phyloP scores from a whole-genome alignment of 202 grass and related monocot species.

The Carex sylvatica region DNA sequence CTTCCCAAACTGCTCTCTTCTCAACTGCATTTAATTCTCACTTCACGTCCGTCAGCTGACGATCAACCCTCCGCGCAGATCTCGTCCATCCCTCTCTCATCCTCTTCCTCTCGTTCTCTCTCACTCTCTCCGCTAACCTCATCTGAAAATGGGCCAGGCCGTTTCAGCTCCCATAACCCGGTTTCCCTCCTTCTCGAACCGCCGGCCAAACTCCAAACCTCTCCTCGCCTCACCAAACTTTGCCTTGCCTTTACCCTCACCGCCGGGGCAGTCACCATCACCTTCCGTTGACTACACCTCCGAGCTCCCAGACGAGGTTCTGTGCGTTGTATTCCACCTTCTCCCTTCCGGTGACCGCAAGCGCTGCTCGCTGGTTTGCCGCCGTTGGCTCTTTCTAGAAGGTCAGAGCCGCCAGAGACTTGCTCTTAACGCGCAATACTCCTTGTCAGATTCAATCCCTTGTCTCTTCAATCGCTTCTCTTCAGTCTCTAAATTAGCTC shows the following conservation, averaged over 20 bases:
- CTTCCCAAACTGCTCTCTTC: background rate
- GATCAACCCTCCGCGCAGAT: background rate
- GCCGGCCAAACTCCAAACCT: conserved; percentile 11
- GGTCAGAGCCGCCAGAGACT: conserved; percentile 64
- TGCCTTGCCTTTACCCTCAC: background rate
- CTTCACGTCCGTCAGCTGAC: conserved; percentile 3
- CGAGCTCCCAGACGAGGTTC: conserved; percentile 72
- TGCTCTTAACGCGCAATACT: conserved; percentile 54
- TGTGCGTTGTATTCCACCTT: conserved; percentile 46
- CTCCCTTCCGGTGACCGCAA: conserved; percentile 75
- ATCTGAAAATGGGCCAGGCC: conserved; percentile 61
- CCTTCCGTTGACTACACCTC: conserved; percentile 44
- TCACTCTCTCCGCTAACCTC: conserved; percentile 27
- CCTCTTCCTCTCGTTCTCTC: background rate
- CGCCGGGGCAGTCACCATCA: background rate
- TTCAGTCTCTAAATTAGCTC: conserved; percentile 63
- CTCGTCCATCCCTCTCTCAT: background rate
- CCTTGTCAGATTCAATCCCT: conserved; percentile 41
- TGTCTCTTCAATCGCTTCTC: conserved; percentile 58
- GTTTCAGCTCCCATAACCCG: conserved; percentile 23
- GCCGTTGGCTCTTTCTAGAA: conserved; percentile 59
- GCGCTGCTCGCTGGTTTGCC: conserved; percentile 75
- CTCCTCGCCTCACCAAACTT: background rate
- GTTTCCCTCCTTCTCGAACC: conserved; percentile 41
- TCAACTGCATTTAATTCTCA: conserved; percentile 45